phyloP scores from a whole-genome alignment of 2,329 filamentous ascomycete species.

The Amauroascus niger region DNA sequence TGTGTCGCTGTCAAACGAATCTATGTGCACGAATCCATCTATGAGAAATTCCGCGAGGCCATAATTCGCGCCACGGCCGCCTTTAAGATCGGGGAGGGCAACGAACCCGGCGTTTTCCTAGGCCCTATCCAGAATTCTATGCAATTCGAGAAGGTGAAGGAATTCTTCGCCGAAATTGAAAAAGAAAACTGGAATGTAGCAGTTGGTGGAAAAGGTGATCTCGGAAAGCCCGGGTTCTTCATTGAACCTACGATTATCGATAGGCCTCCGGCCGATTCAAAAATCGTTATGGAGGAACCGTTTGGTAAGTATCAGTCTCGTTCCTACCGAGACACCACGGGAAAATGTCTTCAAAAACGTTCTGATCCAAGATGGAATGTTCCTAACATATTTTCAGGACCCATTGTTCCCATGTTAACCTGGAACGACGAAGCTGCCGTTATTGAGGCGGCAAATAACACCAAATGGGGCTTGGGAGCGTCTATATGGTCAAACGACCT shows the following conservation, averaged over 20 bases:
- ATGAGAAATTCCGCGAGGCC: slow-evolving; percentile 45
- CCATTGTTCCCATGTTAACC: slow-evolving; percentile 53
- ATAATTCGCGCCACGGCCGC: slow-evolving; percentile 39
- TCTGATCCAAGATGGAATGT: background rate
- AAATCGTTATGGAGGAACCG: slow-evolving; percentile 50
- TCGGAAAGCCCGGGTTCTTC: slow-evolving; percentile 43
- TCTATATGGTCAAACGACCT: slow-evolving; percentile 51
- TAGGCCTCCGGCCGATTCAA: slow-evolving; percentile 47
- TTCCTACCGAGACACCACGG: background rate
- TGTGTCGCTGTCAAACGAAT: slow-evolving; percentile 51
- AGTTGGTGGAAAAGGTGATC: slow-evolving; percentile 38
- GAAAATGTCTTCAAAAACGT: background rate
- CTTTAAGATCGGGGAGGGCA: slow-evolving; percentile 32
- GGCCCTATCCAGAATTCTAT: slow-evolving; percentile 56
- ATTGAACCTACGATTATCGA: slow-evolving; percentile 51
- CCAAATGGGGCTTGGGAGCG: slow-evolving; percentile 46
- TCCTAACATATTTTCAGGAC: slow-evolving; percentile 31
- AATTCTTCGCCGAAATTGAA: slow-evolving; percentile 48
- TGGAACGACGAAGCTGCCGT: slow-evolving; percentile 55
- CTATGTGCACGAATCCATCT: slow-evolving; percentile 53
- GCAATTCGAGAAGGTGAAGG: slow-evolving; percentile 53
- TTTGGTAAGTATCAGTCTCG: slow-evolving; percentile 49
- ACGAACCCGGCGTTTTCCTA: slow-evolving; percentile 40
- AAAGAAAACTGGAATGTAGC: slow-evolving; percentile 46
- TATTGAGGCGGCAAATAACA: slow-evolving; percentile 46